Evolutionary conservation across 352 stramenopile genomes (phyloP), one percentile per base, ranked within the genome.

Genomic region (Phytophthora aleatoria): DNA sequence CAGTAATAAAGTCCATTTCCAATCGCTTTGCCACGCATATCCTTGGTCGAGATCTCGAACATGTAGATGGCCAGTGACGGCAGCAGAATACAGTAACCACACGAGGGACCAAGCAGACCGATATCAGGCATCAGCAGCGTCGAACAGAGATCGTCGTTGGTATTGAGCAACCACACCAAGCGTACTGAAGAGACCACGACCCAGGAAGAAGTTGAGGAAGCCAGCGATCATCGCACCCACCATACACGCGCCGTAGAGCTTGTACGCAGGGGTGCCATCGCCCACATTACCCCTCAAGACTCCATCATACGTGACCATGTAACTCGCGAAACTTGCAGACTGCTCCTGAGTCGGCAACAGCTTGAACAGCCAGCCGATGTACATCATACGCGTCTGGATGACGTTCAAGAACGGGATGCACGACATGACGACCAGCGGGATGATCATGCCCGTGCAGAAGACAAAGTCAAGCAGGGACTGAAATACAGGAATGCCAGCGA

Each of bases 331-430:
- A 31, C 42, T 28, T 31, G 20, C 5, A 15, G 26, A 31, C 42
- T 49, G 70, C 64, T 91, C 83, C 42, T 10, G 42, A 11, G n/a
- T 49, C 20, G 26, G 4, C 9, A 12, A 9, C 16, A 26, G 20
- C 20, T 1, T 20, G 20, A 20, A 20, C 20, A 20, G 20, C 20
- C 20, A 20, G 20, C 20, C 74, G 67, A 91, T 92, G 74, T 92
- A 92, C 84, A 92, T 92, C 84, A 92, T 92, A 61, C 84, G 81
- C 49, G 84, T 91, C 69, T 91, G 84, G 51, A 92, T 90, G 28
- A 92, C 54, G 58, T 91, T 91, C 49, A 92, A 67, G 55, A 92
- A 92, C 47, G 84, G 84, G 50, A 90, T 83, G 54, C 76, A 77
- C 42, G 81, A 91, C 71, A 92, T 73, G 1, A 92, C 47, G 4